Evolutionary conservation across 2,329 filamentous ascomycete genomes (phyloP), one percentile per base, ranked within the genome.

Genomic region (Claviceps pusilla): DNA sequence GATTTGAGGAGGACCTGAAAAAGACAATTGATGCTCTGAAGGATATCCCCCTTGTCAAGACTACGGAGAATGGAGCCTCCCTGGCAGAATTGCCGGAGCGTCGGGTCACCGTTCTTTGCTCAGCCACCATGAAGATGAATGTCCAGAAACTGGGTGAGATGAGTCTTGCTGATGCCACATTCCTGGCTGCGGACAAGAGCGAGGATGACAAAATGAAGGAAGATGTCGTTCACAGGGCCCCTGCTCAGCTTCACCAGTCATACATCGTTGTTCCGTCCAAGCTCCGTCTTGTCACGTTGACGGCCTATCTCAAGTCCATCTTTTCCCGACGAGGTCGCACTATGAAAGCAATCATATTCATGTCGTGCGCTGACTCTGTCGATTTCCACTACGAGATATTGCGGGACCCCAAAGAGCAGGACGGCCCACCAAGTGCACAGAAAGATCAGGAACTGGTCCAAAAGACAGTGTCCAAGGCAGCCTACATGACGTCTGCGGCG

Each of bases 51-150:
- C 66, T 85, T 24, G 73, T 77, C 42, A 77, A 78, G 54, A 79
- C 77, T 54, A 80, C 79, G 35, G 77, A 78, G 42, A 80, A 82
- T 52, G 75, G 77, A 5, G 71, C 77, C 4, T 68, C 72, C 2
- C 74, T 84, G 42, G 79, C 79, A 19, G 74, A 85, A 4, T 75
- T 95, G 7, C 84, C 89, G 0, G 81, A 81, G 53, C 79, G 89
- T 59, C 80, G 90, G 54, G 84, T 88, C 1, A 97, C 93, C 0
- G 78, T 98, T 4, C 78, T 98, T 3, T 98, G 93, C 68, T 98
- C 93, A 4, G 93, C 93, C 3, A 98, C 93, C 0, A 87, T 98
- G 83, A 96, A 96, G 72, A 90, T 95, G 82, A 93, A 91, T 62
- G 93, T 97, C 1, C 90, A 97, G 66, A 86, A 86, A 61, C 74